Evolutionary conservation across 176 grass and related monocot genomes (phyloP).

Genomic region (Aegilops sharonensis): DNA sequence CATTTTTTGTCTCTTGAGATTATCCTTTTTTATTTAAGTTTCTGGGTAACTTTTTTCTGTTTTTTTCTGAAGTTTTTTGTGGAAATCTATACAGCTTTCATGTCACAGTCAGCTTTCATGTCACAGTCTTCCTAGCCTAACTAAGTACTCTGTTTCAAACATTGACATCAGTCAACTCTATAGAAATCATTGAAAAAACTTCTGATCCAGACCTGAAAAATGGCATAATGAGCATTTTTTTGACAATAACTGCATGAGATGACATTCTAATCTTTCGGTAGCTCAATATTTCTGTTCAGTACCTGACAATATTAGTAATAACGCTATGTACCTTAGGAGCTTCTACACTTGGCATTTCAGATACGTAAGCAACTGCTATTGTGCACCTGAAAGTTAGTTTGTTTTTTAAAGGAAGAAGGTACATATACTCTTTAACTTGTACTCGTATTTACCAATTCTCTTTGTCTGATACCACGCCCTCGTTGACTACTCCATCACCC

Average conservation of each 20-base stretch:
- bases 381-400: no score
- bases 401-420: no score
- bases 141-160: not conserved
- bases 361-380: no score
- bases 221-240: not conserved
- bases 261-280: not conserved
- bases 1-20: slow-evolving; percentile 26
- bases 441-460: no score
- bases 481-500: no score
- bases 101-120: not conserved
- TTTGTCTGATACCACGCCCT: no score
- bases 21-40: not conserved
- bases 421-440: no score
- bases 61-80: not conserved
- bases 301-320: not conserved
- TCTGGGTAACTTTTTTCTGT: not conserved
- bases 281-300: not conserved
- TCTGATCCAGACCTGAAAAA: not conserved
- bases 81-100: not conserved
- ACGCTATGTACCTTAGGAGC: not conserved
- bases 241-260: not conserved
- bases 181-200: not conserved
- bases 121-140: not conserved
- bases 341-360: no score
- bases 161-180: not conserved